Conservation (phyloP, 495 filamentous ascomycete species). For the Penicillium subrubescens region DNA sequence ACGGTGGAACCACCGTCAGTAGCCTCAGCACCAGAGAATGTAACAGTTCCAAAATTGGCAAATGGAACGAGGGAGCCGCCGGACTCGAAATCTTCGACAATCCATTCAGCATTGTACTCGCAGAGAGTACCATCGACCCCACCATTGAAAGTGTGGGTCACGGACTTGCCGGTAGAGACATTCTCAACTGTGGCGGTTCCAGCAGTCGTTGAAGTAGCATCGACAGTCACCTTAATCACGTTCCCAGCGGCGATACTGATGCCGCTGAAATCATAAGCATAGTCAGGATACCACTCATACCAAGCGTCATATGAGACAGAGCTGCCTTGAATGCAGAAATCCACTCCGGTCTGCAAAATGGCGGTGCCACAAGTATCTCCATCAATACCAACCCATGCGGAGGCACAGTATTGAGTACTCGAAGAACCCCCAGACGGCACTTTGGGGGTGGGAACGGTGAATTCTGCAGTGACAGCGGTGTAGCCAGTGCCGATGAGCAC, state of each 20-base stretch:
- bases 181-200: constrained; percentile 57
- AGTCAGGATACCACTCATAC: constrained; percentile 64
- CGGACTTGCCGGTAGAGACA: constrained; percentile 48
- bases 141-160: constrained; percentile 49
- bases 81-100: constrained; percentile 58
- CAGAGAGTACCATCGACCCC: constrained; percentile 26
- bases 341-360: constrained; percentile 59
- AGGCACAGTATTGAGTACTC: constrained; percentile 48
- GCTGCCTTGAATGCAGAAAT: constrained; percentile 46
- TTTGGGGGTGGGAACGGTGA: constrained; percentile 53
- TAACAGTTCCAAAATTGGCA: constrained; percentile 54
- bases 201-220: constrained; percentile 41
- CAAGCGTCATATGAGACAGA: constrained; percentile 51
- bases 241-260: constrained; percentile 55
- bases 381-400: constrained; percentile 62
- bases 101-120: constrained; percentile 60
- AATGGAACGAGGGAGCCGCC: constrained; percentile 49
- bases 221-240: constrained; percentile 53
- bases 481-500: constrained; percentile 50
- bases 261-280: constrained; percentile 53
- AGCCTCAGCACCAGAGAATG: constrained; percentile 44
- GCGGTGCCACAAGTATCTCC: constrained; percentile 54
- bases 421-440: constrained; percentile 41
- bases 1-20: constrained; percentile 22
- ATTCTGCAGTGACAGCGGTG: constrained; percentile 48